These are phyloP conservation scores for Schwanniomyces etchellsii DNA, from an alignment of 1,139 yeast species.

Conservation along the genomic window DNA sequence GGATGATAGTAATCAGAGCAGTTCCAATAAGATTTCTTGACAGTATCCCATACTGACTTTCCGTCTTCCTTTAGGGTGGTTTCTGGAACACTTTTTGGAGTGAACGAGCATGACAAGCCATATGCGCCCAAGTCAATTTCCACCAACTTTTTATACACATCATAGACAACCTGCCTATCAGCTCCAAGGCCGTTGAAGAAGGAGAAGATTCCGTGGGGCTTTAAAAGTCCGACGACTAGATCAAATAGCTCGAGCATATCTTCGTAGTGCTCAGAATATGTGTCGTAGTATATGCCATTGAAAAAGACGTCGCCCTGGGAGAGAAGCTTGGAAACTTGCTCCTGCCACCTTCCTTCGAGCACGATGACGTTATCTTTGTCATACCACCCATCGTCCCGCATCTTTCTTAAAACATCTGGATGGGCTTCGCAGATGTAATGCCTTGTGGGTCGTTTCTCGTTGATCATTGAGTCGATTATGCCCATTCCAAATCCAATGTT, in stretches of 20 bases:
- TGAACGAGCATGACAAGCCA: slow-evolving; percentile 61
- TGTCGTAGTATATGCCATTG: slow-evolving; percentile 91
- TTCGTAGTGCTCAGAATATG: slow-evolving; percentile 79
- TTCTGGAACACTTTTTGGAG: slow-evolving; percentile 37
- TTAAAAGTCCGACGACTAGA: slow-evolving; percentile 70
- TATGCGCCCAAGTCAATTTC: slow-evolving; percentile 74
- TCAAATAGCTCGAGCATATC: slow-evolving; percentile 89
- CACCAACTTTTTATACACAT: slow-evolving; percentile 80
- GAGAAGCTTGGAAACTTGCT: slow-evolving; percentile 58
- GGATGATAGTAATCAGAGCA: slow-evolving; percentile 67
- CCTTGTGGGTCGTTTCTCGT: slow-evolving; percentile 48
- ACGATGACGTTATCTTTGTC: slow-evolving; percentile 66
- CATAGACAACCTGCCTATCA: slow-evolving; percentile 81
- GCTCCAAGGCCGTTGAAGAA: slow-evolving; percentile 97
- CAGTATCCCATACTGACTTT: slow-evolving; percentile 57
- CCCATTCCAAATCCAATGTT: slow-evolving; percentile 98
- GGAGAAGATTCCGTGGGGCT: slow-evolving; percentile 77
- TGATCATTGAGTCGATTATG: slow-evolving; percentile 77
- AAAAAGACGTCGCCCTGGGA: slow-evolving; percentile 62
- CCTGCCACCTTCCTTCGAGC: slow-evolving; percentile 91
- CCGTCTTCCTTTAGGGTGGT: slow-evolving; percentile 16
- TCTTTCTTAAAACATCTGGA: slow-evolving; percentile 74
- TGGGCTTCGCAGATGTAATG: slow-evolving; percentile 95
- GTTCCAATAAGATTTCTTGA: slow-evolving; percentile 70
- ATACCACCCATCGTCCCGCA: slow-evolving; percentile 80